These are phyloP conservation scores for Yamadazyma jaroonii DNA, from an alignment of 1,139 yeast genomes.

Conservation along the genomic window DNA sequence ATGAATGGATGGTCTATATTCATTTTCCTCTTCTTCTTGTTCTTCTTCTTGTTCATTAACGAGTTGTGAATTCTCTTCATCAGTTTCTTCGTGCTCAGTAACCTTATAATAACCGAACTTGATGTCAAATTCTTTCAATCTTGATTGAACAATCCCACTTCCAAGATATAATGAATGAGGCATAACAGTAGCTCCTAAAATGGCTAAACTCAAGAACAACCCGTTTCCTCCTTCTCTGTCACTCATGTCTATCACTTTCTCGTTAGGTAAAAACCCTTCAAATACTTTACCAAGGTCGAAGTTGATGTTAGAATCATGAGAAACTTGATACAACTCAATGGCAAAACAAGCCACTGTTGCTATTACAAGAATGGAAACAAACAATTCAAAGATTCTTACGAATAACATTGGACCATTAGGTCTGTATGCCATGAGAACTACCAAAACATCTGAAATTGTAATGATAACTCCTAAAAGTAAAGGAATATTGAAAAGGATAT, in stretches of 20 bases:
- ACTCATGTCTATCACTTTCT: conserved; percentile 54
- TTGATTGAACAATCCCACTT: conserved; percentile 87
- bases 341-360: conserved; percentile 86
- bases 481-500: conserved; percentile 77
- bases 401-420: conserved; percentile 83
- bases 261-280: conserved; percentile 77
- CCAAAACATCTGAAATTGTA: conserved; percentile 80
- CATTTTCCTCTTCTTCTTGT: conserved; percentile 22
- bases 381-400: conserved; percentile 77
- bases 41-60: conserved; percentile 1
- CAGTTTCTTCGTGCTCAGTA: conserved; percentile 1
- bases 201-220: conserved; percentile 81
- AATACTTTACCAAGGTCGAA: conserved; percentile 55
- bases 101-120: conserved; percentile 50
- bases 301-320: conserved; percentile 48
- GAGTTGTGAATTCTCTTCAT: conserved; percentile 2
- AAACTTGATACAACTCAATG: conserved; percentile 68
- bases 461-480: conserved; percentile 73
- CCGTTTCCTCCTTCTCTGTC: conserved; percentile 69
- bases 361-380: conserved; percentile 72
- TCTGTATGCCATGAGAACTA: conserved; percentile 82
- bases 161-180: conserved; percentile 94
- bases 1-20: conserved; percentile 60
- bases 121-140: conserved; percentile 77
- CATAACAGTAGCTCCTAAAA: conserved; percentile 97